phyloP scores from a whole-genome alignment of 805 yeast species.

The Tetrapisispora pingtungensis region DNA sequence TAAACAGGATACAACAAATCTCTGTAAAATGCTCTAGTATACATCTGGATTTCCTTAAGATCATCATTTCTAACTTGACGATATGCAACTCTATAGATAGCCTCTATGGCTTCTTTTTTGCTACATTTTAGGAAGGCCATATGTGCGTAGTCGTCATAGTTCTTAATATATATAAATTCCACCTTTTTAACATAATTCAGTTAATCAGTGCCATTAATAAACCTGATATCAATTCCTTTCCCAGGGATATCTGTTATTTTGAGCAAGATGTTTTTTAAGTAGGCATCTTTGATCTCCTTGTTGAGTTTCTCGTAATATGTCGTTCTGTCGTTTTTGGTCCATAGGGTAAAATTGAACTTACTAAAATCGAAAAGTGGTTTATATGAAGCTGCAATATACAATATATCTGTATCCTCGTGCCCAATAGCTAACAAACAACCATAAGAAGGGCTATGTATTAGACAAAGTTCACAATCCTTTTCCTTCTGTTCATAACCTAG shows the following conservation, averaged over 20 bases:
- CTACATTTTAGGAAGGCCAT: not conserved
- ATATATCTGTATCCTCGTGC: not conserved
- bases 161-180: not conserved
- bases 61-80: not conserved
- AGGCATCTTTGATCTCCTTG: not conserved
- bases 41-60: not conserved
- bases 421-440: not conserved
- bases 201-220: not conserved
- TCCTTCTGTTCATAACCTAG: not conserved
- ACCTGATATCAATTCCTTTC: not conserved
- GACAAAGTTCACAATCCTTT: not conserved
- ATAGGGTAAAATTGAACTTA: not conserved
- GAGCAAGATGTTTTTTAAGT: not conserved
- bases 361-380: not conserved
- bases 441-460: not conserved
- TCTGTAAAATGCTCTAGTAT: not conserved
- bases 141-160: not conserved
- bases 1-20: not conserved
- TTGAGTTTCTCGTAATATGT: not conserved
- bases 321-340: not conserved
- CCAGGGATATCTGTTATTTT: not conserved
- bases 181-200: not conserved
- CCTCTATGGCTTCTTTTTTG: not conserved
- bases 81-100: not conserved
- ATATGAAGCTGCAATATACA: not conserved